Evolutionary conservation across 1,284 basidiomycete species (phyloP), one percentile per base, ranked within the genome.

Genomic region (Pisolithus thermaeus): DNA sequence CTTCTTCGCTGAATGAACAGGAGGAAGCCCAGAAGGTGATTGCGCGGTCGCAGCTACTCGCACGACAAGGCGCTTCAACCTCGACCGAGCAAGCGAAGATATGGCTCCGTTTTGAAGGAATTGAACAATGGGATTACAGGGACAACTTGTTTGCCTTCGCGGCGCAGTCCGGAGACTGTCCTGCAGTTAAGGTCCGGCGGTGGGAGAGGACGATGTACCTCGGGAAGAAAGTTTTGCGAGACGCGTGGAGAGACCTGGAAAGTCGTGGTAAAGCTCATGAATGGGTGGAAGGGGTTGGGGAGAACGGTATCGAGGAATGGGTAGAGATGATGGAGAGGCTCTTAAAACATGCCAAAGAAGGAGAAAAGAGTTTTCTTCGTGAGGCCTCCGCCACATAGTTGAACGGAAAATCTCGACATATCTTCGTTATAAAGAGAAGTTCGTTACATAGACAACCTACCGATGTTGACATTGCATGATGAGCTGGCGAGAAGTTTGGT

Each of bases 81-180:
- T 59, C 64, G 41, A 54, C 61, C 22, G 62, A 57, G 40, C 73
- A 87, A 39, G 73, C 79, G 27, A 77, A 76, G 51, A 61, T 61
- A 20, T 90, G 83, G 83, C 74, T 79, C 61, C 66, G 68, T 12
- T 74, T 86, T 56, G 65, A 67, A 27, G 67, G 66, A 3, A 54
- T 67, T 49, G 78, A 83, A 50, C 84, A 87, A 59, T 90, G 81
- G 65, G 71, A 76, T n/a, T 88, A 90, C 62, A 76, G 83, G 18
- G 80, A 85, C 52, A 69, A 70, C 38, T 63, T 90, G 50, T 73
- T 77, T 47, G 69, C 68, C 4, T 78, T 86, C 56, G 72, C 74
- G 0, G 68, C 64, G 56, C 50, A 60, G 61, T 52, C 57, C 50
- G 69, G 65, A 23, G 64, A 65, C 12, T 65, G 59, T 23, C 61